Evolutionary conservation across 257 asterid genomes (phyloP), one percentile per base, ranked within the genome.

Genomic region (Euphrasia confusa): DNA sequence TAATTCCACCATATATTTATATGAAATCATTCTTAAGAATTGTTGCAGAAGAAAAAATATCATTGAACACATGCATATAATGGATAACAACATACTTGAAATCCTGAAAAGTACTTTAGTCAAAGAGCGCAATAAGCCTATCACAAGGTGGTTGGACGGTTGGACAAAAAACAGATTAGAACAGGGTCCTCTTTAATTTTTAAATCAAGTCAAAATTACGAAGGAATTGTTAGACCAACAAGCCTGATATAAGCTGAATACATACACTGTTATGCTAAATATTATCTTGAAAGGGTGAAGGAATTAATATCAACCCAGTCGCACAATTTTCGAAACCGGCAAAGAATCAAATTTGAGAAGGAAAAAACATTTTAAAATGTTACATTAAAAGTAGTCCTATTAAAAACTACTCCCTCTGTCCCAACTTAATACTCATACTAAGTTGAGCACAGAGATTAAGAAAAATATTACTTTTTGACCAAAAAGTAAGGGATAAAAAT

Each of bases 211-310:
- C 39, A 39, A 60, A 40, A 3, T 11, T 18, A 10, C 10, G 1
- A 15, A 58, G n/a, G 27, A 2, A n/a, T n/a, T 58, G 24, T 49
- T 58, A 9, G 8, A 39, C 35, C 18, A 61, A 45, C 13, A 45
- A 44, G 13, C 27, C 57, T 24, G 32, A n/a, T 6, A 15, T 61
- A n/a, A 27, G 66, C 54, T 40, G 33, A 60, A 61, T 24, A 44
- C 7, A 24, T 5, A 35, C 18, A 61, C 0, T 5, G n/a, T 30
- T 2, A 30, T 2, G 33, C 33, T 30, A 58, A 33, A 58, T 30
- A 28, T 13, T 5, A 12, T 58, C 11, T 12, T 58, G 48, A 12
- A 42, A 42, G n/a, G 48, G 2, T 2, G 8, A 42, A 42, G n/a
- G 48, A 9, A 42, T 7, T 42, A 12, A 42, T 7, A 42, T 12